Evolutionary conservation across 805 yeast genomes (phyloP).

Genomic region (Kodamaea neixiangensis): DNA sequence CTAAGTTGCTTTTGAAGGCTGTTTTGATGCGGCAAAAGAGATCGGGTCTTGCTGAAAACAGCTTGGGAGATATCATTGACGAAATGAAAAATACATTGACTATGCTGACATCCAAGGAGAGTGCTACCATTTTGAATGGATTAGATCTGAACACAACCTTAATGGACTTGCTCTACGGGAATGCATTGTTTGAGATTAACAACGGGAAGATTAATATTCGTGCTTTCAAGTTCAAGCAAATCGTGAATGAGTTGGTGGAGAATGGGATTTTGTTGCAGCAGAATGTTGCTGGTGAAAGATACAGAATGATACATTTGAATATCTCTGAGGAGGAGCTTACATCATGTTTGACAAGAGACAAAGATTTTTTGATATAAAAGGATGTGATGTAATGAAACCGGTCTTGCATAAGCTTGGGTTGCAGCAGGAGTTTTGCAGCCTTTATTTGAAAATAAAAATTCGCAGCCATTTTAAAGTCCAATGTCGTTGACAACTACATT

Average conservation of each 20-base stretch:
- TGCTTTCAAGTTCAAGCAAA: constrained; percentile 57
- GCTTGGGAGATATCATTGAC: constrained; percentile 76
- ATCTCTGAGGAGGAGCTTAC: constrained; percentile 71
- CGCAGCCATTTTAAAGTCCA: not conserved
- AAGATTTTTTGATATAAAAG: constrained; percentile 7
- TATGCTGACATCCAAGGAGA: constrained; percentile 36
- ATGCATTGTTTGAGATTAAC: constrained; percentile 12
- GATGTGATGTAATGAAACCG: too few relatives aligned
- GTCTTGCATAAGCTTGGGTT: too few relatives aligned
- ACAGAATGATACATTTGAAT: constrained; percentile 61
- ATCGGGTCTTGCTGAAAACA: constrained; percentile 67
- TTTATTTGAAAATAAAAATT: not conserved
- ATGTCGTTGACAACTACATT: too few relatives aligned
- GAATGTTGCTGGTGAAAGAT: constrained; percentile 65
- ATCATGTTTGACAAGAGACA: constrained; percentile 24
- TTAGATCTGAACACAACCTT: constrained; percentile 26
- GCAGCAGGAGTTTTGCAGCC: not conserved
- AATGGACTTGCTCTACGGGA: constrained; percentile 33
- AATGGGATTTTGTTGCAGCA: constrained; percentile 76
- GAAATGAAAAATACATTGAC: constrained; percentile 61
- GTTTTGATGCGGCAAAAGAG: constrained; percentile 64
- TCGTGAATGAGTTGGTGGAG: constrained; percentile 71
- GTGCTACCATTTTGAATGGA: constrained; percentile 18
- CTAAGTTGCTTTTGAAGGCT: constrained; percentile 74
- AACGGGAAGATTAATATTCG: constrained; percentile 37